phyloP scores from a whole-genome alignment of 2,329 filamentous ascomycete species.

The Cladosporium cucumerinum region DNA sequence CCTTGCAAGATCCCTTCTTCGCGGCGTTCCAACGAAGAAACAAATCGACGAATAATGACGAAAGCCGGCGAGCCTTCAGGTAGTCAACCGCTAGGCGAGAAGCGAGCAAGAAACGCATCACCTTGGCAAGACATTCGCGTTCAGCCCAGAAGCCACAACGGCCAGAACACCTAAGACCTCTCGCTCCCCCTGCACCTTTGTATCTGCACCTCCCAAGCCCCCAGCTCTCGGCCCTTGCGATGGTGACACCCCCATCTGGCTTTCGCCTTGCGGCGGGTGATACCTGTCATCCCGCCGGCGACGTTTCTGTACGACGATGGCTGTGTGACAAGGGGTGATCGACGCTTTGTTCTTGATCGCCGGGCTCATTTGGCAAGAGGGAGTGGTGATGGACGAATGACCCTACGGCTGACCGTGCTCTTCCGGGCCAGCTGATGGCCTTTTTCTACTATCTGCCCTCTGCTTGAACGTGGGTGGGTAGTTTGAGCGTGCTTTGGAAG shows the following conservation, averaged over 20 bases:
- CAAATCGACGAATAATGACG: neutral
- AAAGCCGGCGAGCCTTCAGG: neutral
- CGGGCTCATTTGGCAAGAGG: neutral
- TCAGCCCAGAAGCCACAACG: neutral
- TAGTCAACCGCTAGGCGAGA: neutral
- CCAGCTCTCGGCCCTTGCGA: neutral
- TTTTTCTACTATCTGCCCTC: neutral
- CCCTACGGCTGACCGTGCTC: neutral
- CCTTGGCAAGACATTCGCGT: neutral
- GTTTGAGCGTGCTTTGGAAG: neutral
- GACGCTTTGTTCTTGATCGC: neutral
- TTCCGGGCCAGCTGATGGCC: neutral
- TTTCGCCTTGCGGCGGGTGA: neutral
- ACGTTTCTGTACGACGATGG: constrained; percentile 7
- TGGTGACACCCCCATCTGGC: neutral
- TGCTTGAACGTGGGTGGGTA: neutral
- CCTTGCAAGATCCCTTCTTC: neutral
- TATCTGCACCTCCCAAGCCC: neutral
- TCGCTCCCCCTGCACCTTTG: neutral
- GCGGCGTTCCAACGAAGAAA: neutral
- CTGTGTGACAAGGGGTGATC: neutral
- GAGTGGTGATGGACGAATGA: neutral
- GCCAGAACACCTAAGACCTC: neutral
- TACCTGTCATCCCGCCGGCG: constrained; percentile 10
- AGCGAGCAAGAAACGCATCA: neutral